These are phyloP conservation scores for Tetradesmus lagerheimii DNA, from an alignment of 139 green algal species.

Conservation along the genomic window DNA sequence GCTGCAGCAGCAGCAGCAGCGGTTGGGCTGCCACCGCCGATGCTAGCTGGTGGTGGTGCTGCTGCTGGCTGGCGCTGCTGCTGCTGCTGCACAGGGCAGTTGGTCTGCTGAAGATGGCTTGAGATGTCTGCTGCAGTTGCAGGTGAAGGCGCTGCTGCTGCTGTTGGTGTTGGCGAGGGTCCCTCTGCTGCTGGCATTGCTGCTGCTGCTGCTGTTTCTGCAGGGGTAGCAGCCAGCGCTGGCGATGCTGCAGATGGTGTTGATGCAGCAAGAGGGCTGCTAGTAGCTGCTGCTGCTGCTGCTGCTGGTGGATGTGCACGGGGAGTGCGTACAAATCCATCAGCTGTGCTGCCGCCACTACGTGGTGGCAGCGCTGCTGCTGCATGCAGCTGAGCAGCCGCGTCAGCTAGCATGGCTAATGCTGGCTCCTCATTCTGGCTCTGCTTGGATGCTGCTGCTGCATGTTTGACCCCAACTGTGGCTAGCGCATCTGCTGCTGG, in stretches of 20 bases:
- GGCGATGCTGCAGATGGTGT: background rate
- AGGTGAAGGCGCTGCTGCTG: background rate
- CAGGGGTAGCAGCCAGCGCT: background rate
- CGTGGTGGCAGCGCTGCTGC: background rate
- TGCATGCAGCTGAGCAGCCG: background rate
- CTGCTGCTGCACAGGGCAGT: background rate
- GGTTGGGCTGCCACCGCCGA: background rate
- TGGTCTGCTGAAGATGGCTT: background rate
- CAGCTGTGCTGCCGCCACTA: background rate
- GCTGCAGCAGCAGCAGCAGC: background rate
- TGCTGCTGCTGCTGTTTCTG: background rate
- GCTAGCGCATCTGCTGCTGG: background rate
- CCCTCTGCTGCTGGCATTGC: background rate
- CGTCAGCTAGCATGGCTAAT: background rate
- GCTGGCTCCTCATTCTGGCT: background rate
- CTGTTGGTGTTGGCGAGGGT: background rate
- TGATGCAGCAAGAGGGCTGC: background rate
- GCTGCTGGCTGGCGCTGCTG: background rate
- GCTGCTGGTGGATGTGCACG: background rate
- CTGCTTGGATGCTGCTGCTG: background rate
- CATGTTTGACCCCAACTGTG: background rate
- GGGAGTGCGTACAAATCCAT: background rate
- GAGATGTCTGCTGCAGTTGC: background rate
- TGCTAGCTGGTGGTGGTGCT: background rate
- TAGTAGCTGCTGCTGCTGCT: background rate